Percentiles rank a stretch among this genome's conserved stretches.
phyloP scores from a whole-genome alignment of 2,329 filamentous ascomycete species.

The Phialophora expanda region DNA sequence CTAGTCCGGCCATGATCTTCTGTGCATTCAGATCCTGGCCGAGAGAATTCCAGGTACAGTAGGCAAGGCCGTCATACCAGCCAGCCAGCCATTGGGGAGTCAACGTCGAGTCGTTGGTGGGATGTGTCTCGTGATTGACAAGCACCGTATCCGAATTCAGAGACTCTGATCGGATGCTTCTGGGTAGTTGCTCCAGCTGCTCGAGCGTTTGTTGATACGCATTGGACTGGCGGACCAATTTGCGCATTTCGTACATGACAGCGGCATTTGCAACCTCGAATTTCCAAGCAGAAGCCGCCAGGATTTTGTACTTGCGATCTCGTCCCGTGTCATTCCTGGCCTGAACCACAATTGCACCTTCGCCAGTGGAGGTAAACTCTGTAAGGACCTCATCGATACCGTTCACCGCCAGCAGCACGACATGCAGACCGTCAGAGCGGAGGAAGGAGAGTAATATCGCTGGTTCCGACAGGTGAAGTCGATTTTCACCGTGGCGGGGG shows the following conservation, averaged over 20 bases:
- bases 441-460: constrained; percentile 80
- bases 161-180: constrained; percentile 33
- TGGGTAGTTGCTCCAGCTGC: constrained; percentile 34
- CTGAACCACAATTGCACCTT: constrained; percentile 71
- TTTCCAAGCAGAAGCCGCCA: constrained; percentile 72
- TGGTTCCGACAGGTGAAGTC: constrained; percentile 74
- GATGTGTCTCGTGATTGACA: constrained; percentile 43
- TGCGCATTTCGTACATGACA: constrained; percentile 85
- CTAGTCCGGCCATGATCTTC: constrained; percentile 76
- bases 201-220: constrained; percentile 40
- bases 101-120: constrained; percentile 49
- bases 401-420: constrained; percentile 79
- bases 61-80: constrained; percentile 92
- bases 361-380: constrained; percentile 67
- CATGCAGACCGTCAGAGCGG: constrained; percentile 69
- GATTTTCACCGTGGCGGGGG: constrained; percentile 76
- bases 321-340: constrained; percentile 71
- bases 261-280: constrained; percentile 80
- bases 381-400: constrained; percentile 73
- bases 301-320: constrained; percentile 62
- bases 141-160: constrained; percentile 42
- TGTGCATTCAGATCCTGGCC: constrained; percentile 81
- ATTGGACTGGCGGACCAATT: constrained; percentile 55
- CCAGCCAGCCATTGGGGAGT: constrained; percentile 71
- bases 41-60: constrained; percentile 95